Conservation (phyloP, 1,284 basidiomycete genomes). For the Moniliophthora roreri region DNA sequence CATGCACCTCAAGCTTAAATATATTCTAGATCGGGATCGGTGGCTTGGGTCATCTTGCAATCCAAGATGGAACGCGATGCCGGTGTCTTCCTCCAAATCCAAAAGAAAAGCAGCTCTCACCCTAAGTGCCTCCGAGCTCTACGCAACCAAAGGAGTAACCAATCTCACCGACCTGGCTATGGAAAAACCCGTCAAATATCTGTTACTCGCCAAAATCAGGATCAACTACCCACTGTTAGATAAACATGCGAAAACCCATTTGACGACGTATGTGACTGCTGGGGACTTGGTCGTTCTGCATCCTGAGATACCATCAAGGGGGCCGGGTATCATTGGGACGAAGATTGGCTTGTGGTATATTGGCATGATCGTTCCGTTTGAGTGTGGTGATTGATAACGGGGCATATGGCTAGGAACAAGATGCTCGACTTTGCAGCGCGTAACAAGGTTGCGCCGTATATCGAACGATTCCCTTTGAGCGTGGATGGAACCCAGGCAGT, state of each 20-base stretch:
- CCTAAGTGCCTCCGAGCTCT: constrained; percentile 55
- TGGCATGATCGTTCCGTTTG: not conserved
- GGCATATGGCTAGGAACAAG: not conserved
- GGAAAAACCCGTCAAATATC: constrained; percentile 12
- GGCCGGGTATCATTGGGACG: not conserved
- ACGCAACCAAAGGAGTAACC: constrained; percentile 34
- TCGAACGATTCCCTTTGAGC: constrained; percentile 6
- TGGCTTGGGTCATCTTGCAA: constrained; percentile 52
- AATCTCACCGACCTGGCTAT: constrained; percentile 29
- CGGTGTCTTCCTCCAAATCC: constrained; percentile 51
- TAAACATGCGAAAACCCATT: not conserved
- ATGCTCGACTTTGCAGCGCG: constrained; percentile 13
- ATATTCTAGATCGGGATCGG: too few species aligned
- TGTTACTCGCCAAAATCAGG: constrained; percentile 14
- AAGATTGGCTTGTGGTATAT: constrained; percentile 5
- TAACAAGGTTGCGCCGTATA: not conserved
- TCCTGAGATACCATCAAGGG: not conserved
- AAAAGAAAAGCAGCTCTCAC: constrained; percentile 60
- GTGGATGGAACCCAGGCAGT: constrained; percentile 5
- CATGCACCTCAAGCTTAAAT: too few species aligned
- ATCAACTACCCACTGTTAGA: constrained; percentile 9
- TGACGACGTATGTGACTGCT: not conserved
- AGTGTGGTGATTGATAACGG: not conserved
- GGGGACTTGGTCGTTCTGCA: not conserved
- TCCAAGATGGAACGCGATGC: constrained; percentile 60